These are phyloP conservation scores for Penicillium maclennaniae DNA, from an alignment of 495 filamentous ascomycete genomes.

Conservation along the genomic window DNA sequence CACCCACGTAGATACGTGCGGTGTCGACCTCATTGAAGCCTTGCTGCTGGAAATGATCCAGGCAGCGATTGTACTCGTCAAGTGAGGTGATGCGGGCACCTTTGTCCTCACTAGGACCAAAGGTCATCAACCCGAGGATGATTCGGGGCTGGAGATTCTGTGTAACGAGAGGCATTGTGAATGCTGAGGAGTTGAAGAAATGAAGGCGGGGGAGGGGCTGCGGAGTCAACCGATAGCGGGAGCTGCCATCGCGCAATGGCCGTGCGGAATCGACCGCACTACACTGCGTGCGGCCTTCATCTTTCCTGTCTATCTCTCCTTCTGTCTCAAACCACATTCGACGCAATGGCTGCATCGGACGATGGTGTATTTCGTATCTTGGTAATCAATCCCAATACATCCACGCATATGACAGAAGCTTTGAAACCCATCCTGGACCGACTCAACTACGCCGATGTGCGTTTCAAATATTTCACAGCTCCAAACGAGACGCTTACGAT, in stretches of 20 bases:
- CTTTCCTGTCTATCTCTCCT: background rate
- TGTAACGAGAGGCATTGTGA: slow-evolving; percentile 53
- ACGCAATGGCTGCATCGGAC: slow-evolving; percentile 15
- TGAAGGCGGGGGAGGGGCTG: slow-evolving; percentile 8
- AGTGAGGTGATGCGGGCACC: slow-evolving; percentile 70
- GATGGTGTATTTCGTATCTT: slow-evolving; percentile 50
- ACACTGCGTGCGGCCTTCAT: background rate
- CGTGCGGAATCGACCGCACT: slow-evolving; percentile 9
- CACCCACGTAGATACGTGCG: slow-evolving; percentile 67
- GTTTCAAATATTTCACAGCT: slow-evolving; percentile 55
- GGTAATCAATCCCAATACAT: slow-evolving; percentile 91
- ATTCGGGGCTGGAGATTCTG: slow-evolving; percentile 48
- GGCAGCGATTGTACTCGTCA: slow-evolving; percentile 58
- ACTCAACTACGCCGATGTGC: slow-evolving; percentile 45
- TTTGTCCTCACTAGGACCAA: slow-evolving; percentile 46
- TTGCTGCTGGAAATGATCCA: slow-evolving; percentile 66
- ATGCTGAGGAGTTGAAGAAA: slow-evolving; percentile 3
- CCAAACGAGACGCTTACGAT: slow-evolving; percentile 32
- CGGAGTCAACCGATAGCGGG: slow-evolving; percentile 18
- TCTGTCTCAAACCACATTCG: background rate
- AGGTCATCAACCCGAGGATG: slow-evolving; percentile 62
- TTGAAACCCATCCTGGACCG: slow-evolving; percentile 60
- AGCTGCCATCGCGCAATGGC: slow-evolving; percentile 1
- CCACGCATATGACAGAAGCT: slow-evolving; percentile 71
- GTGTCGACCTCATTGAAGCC: slow-evolving; percentile 81